phyloP scores from a whole-genome alignment of 306 rosid genomes.

The Corylus americana region DNA sequence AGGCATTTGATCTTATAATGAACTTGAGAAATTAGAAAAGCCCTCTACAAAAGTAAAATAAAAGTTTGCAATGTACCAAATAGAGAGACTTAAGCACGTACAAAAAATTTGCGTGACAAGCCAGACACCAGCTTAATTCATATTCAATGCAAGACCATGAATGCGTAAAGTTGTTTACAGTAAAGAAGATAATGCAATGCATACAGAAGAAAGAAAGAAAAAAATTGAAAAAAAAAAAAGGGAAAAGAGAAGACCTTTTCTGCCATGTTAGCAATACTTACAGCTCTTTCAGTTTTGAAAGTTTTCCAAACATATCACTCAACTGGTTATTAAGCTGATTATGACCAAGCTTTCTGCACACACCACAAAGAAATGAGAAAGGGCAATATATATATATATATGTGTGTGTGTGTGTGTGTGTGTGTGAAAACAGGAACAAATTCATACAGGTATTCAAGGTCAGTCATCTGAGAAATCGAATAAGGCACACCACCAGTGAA shows the following conservation, averaged over 20 bases:
- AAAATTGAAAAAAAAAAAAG: background rate
- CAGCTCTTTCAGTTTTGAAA: slow-evolving; percentile 67
- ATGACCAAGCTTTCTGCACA: slow-evolving; percentile 72
- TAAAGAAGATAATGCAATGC: background rate
- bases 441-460: slow-evolving; percentile 63
- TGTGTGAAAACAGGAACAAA: background rate
- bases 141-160: slow-evolving; percentile 12
- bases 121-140: slow-evolving; percentile 18
- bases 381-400: background rate
- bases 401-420: too few relatives aligned
- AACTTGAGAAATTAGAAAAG: background rate
- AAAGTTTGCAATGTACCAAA: background rate
- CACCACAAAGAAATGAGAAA: slow-evolving; percentile 29
- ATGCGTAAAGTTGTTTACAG: background rate
- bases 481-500: slow-evolving; percentile 71
- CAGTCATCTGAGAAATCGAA: slow-evolving; percentile 71
- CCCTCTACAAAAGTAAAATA: background rate
- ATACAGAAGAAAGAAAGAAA: background rate
- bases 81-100: background rate
- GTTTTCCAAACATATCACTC: slow-evolving; percentile 68
- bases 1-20: background rate
- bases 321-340: slow-evolving; percentile 74
- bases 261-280: slow-evolving; percentile 38
- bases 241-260: background rate
- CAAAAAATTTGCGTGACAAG: background rate